phyloP scores from a whole-genome alignment of 495 filamentous ascomycete genomes.

The Aspergillus mulundensis region DNA sequence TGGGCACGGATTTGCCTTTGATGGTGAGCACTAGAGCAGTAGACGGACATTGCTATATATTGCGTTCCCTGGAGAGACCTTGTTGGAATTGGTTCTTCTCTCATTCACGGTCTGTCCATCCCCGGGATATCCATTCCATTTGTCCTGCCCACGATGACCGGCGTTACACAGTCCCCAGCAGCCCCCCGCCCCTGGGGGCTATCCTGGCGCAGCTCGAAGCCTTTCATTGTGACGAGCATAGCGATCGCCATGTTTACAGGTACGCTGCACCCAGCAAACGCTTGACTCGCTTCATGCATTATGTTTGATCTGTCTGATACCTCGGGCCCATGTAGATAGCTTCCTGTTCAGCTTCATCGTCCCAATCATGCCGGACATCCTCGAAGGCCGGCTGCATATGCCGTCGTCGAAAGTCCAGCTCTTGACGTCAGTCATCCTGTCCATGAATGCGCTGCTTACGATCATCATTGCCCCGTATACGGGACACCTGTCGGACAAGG shows the following conservation, averaged over 20 bases:
- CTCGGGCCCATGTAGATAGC: constrained; percentile 19
- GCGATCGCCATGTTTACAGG: neutral
- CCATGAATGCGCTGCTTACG: constrained; percentile 19
- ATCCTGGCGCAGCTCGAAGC: neutral
- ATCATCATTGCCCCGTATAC: constrained; percentile 17
- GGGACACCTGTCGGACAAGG: constrained; percentile 21
- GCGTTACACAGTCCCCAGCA: too few species aligned
- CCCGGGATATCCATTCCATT: too few species aligned
- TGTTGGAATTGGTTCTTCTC: too few species aligned
- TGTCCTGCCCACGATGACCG: neutral
- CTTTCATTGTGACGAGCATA: neutral
- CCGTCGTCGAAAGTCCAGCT: constrained; percentile 18
- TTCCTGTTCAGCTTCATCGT: constrained; percentile 27
- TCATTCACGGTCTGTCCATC: too few species aligned
- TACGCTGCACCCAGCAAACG: too few species aligned
- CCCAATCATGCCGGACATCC: constrained; percentile 24
- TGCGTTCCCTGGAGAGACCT: too few species aligned
- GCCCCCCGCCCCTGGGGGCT: neutral
- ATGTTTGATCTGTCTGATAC: too few species aligned
- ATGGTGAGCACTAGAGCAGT: too few species aligned
- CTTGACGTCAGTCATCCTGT: constrained; percentile 14
- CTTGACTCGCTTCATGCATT: too few species aligned
- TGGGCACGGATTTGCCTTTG: too few species aligned
- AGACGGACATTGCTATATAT: too few species aligned
- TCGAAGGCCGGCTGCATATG: constrained; percentile 20